Evolutionary conservation across 2,329 filamentous ascomycete genomes (phyloP), one percentile per base, ranked within the genome.

Genomic region (Mariannaea elegans): DNA sequence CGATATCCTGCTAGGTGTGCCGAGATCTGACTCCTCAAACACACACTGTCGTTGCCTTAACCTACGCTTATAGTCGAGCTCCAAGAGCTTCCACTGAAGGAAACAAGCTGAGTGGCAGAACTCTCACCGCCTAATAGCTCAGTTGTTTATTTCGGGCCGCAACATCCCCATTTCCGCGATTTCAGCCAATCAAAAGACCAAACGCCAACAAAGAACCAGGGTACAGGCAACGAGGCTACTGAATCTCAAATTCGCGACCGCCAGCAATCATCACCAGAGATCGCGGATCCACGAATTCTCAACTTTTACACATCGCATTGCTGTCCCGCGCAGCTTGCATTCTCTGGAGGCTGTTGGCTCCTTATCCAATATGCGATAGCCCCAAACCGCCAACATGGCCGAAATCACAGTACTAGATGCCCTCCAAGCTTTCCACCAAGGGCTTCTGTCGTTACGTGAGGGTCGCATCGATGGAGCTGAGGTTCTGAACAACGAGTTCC

Each of bases 391-490:
- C 76, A 80, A 72, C 66, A 94, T 95, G 92, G 87, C 90, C 75
- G 89, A 90, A 72, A 81, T 87, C 74, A 88, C 88, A 75, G 87
- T 85, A 72, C 84, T 96, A 73, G 89, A 90, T 73, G 87, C 88
- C 77, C 87, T 98, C 71, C 89, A 94, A 80, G 89, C 87, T 76
- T 87, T 99, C 70, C 92, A 97, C 77, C 87, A 91, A 75, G 93
- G 97, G 79, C 87, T 99, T 63, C 82, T 90, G 68, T 88, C 90
- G 57, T 84, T 95, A 69, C 86, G 87, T 64, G 89, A 95, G 71
- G 86, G 87, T 56, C 87, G 90, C 51, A 78, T 80, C 52, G 80
- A 82, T 42, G 80, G 78, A 57, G 83, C 87, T 29, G 89, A 90
- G 68, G 80, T 91, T 42, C 85, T 94, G 50, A 87, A 91, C 61